Base-by-base conservation (phyloP, 2,329 filamentous ascomycete genomes). In the Hysterium pulicare region DNA sequence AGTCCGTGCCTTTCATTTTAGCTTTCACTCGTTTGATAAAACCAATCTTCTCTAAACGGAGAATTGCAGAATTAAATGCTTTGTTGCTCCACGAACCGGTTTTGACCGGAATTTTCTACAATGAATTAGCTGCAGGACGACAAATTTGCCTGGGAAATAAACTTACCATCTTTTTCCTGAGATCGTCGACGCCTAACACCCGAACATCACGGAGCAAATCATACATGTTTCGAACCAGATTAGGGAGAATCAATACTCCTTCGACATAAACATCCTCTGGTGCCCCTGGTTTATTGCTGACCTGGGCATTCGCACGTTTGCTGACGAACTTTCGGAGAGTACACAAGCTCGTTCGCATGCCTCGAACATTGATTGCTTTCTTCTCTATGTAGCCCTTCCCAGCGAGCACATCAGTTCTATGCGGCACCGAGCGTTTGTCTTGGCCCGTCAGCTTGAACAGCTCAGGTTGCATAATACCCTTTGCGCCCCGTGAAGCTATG, bases 401-500 rank as follows among this genome's bases (percentile, higher is more conserved):
- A 5, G 72, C 70, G 30, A 84, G 66, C 3, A 68, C 61, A 47
- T 82, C 77, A 3, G 81, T 84, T 30, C 81, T 70, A 47, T 77
- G 72, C 1, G 81, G 81, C 2, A 84, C 75, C 1, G 81, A 84
- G 34, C 81, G 72, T 56, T 83, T 84, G 58, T 84, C 81, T 61
- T 84, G 81, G 5, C 77, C 77, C 48, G 77, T 80, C 17, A 76
- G 53, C 40, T 62, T 67, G 31, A 72, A 71, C 28, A 84, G 61
- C 2, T 79, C 73, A 2, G 78, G 74, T 55, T 84, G 81, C 2
- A 76, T 58, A 33, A 84, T 76, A 5, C 81, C 81, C 13, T 67
- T 59, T 15, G 69, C 64, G 33, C 79, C 76, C 42, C 67, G 68
- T 8, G 74, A 71, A 5, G 78, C 79, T 48, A 84, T 82, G 39